A percentile compares a stretch with the other conserved stretches of the same genome.
Conservation (phyloP, 768 basidiomycete species). For the Tylopilus subfusipes region DNA sequence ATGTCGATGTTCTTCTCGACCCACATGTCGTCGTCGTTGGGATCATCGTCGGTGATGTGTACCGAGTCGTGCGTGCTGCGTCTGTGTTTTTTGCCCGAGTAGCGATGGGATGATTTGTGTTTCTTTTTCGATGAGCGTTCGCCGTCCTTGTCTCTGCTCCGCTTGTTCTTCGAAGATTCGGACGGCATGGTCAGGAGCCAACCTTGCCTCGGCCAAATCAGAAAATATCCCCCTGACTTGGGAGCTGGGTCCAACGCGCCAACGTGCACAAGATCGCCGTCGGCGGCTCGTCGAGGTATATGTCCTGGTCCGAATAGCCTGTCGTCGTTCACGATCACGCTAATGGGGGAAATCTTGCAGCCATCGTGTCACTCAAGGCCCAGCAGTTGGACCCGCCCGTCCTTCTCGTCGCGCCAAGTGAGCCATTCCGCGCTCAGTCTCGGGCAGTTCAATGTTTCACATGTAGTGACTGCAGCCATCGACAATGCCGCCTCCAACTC, state of each 20-base stretch:
- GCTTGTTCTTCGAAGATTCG: conserved; percentile 24
- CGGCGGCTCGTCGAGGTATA: conserved; percentile 48
- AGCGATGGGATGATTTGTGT: conserved; percentile 42
- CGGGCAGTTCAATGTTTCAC: neutral
- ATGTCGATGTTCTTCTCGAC: conserved; percentile 82
- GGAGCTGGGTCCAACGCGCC: too few relatives aligned
- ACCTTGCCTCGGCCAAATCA: neutral
- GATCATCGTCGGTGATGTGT: conserved; percentile 65
- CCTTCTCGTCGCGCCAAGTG: conserved; percentile 59
- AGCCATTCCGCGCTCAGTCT: conserved; percentile 6
- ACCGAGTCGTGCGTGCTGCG: conserved; percentile 34
- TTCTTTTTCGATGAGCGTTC: conserved; percentile 55
- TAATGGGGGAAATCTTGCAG: conserved; percentile 71
- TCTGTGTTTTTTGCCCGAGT: conserved; percentile 35
- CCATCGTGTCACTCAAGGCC: conserved; percentile 63
- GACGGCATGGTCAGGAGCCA: conserved; percentile 22
- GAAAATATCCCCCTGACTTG: neutral
- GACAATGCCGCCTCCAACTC: conserved; percentile 60
- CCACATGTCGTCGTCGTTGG: conserved; percentile 76
- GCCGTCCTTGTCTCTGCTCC: conserved; percentile 36
- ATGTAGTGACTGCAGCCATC: conserved; percentile 35
- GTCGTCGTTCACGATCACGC: neutral
- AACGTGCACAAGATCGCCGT: conserved; percentile 57
- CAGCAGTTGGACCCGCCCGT: conserved; percentile 45
- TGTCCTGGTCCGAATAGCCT: too few relatives aligned